These are phyloP conservation scores for Aristolochia contorta DNA, from an alignment of 164 flowering plant species.

Conservation along the genomic window DNA sequence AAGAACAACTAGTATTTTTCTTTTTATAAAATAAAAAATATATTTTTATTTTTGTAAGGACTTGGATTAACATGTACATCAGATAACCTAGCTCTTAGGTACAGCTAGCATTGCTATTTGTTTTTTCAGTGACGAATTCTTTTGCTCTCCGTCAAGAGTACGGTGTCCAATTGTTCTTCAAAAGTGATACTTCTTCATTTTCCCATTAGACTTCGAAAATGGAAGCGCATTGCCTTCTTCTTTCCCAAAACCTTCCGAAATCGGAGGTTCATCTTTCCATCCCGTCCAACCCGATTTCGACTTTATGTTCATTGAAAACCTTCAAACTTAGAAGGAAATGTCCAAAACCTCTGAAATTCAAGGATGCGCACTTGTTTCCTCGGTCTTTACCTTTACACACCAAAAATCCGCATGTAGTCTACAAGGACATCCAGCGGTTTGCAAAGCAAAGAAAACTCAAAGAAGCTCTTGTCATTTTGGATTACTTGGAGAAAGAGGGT, in stretches of 20 bases:
- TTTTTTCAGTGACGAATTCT: too few relatives aligned
- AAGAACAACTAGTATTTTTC: too few relatives aligned
- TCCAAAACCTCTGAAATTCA: neutral
- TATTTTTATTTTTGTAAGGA: too few relatives aligned
- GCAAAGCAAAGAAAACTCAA: slow-evolving; percentile 50
- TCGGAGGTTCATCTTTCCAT: neutral
- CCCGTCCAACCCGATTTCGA: neutral
- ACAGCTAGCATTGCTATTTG: too few relatives aligned
- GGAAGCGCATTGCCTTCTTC: slow-evolving; percentile 4
- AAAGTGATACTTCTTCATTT: too few relatives aligned
- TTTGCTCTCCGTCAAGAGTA: too few relatives aligned
- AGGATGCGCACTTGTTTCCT: slow-evolving; percentile 2
- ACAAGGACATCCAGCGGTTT: slow-evolving; percentile 47
- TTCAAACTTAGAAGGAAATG: neutral
- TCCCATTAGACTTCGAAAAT: too few relatives aligned
- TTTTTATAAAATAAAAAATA: too few relatives aligned
- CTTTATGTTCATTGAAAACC: neutral
- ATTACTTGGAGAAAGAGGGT: slow-evolving; percentile 56
- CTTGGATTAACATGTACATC: too few relatives aligned
- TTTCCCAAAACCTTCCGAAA: neutral
- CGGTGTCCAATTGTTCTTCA: too few relatives aligned
- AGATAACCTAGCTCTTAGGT: too few relatives aligned
- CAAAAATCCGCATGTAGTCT: slow-evolving; percentile 53
- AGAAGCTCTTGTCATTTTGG: slow-evolving; percentile 57
- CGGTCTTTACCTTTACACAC: slow-evolving; percentile 26